Evolutionary conservation across 306 rosid genomes (phyloP).

Genomic region (Vigna radiata): DNA sequence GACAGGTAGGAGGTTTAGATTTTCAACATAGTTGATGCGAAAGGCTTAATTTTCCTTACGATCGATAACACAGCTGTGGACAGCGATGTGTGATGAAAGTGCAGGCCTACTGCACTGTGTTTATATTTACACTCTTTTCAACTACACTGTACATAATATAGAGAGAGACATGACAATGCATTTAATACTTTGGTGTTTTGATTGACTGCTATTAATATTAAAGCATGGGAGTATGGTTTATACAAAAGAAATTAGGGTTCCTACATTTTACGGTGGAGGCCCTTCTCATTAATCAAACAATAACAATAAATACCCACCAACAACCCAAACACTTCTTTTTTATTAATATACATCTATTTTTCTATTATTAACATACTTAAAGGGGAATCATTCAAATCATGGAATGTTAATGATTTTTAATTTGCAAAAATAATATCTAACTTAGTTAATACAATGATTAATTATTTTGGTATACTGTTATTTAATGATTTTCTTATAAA

Average conservation of each 20-base stretch:
- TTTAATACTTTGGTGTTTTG: neutral
- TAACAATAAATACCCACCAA: no score
- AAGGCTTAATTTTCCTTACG: neutral
- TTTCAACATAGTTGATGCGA: neutral
- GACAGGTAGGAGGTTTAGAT: neutral
- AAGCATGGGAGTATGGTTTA: neutral
- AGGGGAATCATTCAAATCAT: no score
- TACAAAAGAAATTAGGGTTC: neutral
- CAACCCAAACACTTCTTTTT: no score
- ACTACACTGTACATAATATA: neutral
- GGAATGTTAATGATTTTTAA: no score
- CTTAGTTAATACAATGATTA: no score
- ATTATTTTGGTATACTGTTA: no score
- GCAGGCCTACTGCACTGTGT: neutral
- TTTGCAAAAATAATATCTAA: no score
- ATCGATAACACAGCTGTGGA: slow-evolving; percentile 17
- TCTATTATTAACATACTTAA: no score
- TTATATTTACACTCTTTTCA: neutral
- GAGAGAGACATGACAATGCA: neutral
- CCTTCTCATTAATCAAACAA: no score
- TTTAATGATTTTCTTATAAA: no score
- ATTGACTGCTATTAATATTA: neutral
- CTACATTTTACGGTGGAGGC: no score
- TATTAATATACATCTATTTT: no score
- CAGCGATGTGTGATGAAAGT: neutral